Conservation (phyloP, 805 yeast species). For the Dipodascopsis tothii region DNA sequence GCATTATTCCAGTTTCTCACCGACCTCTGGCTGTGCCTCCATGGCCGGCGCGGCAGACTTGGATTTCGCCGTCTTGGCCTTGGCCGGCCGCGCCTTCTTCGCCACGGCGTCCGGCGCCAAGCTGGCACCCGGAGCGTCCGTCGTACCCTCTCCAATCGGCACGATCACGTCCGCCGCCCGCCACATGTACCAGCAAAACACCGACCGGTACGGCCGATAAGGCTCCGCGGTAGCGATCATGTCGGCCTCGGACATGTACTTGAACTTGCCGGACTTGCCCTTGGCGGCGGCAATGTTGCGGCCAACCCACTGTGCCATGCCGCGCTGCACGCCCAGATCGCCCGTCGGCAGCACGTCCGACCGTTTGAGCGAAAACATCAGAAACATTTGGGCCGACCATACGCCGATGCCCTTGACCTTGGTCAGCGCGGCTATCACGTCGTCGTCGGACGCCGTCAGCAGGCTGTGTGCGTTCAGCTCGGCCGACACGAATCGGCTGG, state of each 20-base stretch:
- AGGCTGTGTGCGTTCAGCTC: constrained; percentile 36
- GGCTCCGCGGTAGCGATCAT: constrained; percentile 56
- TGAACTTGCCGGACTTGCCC: constrained; percentile 36
- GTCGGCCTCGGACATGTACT: constrained; percentile 39
- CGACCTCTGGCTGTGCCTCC: neutral
- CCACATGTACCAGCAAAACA: constrained; percentile 24
- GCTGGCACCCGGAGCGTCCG: too few species aligned
- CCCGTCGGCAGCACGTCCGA: constrained; percentile 66
- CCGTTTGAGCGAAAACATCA: constrained; percentile 59
- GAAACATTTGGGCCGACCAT: constrained; percentile 89
- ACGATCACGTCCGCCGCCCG: constrained; percentile 19
- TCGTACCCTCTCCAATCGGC: constrained; percentile 10
- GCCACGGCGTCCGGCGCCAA: too few species aligned
- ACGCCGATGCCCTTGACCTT: constrained; percentile 62
- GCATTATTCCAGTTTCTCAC: neutral
- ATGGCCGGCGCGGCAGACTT: too few species aligned
- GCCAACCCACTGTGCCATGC: constrained; percentile 56
- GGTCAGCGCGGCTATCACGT: constrained; percentile 43
- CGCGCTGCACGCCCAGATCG: constrained; percentile 81
- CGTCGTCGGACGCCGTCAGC: constrained; percentile 36
- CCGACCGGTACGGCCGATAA: constrained; percentile 53
- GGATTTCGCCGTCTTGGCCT: neutral
- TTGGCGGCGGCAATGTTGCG: constrained; percentile 41
- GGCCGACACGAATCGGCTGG: constrained; percentile 25
- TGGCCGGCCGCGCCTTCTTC: neutral